Evolutionary conservation across 345 rosid genomes (phyloP).

Genomic region (Brassica nigra): DNA sequence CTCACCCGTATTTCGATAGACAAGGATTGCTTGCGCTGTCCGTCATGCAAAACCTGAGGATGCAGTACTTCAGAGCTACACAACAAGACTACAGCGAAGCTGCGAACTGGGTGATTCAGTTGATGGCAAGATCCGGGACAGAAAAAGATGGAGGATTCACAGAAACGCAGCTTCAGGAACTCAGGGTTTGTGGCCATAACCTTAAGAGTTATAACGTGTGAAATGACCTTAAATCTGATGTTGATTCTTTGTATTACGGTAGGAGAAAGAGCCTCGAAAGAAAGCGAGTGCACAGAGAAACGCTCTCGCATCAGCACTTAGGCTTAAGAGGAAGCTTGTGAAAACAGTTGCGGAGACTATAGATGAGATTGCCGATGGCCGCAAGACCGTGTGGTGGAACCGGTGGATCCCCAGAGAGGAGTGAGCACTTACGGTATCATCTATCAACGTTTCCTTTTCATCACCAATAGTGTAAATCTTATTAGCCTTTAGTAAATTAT

Average conservation of each 20-base stretch:
- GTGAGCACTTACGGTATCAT: constrained; percentile 39
- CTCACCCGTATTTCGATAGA: constrained; percentile 79
- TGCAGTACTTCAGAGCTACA: constrained; percentile 75
- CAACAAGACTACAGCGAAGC: constrained; percentile 92
- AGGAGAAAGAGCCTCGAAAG: constrained; percentile 69
- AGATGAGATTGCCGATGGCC: constrained; percentile 69
- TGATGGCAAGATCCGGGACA: constrained; percentile 93
- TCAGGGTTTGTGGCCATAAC: constrained; percentile 53
- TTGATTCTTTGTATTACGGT: neutral
- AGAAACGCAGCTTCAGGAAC: constrained; percentile 88
- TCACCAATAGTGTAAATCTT: constrained; percentile 31
- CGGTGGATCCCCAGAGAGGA: constrained; percentile 95
- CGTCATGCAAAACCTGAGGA: constrained; percentile 79
- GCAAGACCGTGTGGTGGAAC: constrained; percentile 94
- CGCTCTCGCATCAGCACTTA: constrained; percentile 75
- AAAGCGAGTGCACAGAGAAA: constrained; percentile 66
- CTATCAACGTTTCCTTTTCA: neutral
- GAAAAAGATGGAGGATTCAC: constrained; percentile 93
- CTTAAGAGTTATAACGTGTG: neutral
- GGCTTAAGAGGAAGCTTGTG: constrained; percentile 73
- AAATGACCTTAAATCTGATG: neutral
- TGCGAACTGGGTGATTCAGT: constrained; percentile 69
- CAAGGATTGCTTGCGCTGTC: constrained; percentile 81
- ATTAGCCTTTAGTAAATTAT: constrained; percentile 9
- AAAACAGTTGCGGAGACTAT: constrained; percentile 70